phyloP scores from a whole-genome alignment of 805 yeast genomes.

The Scheffersomyces stipitis region DNA sequence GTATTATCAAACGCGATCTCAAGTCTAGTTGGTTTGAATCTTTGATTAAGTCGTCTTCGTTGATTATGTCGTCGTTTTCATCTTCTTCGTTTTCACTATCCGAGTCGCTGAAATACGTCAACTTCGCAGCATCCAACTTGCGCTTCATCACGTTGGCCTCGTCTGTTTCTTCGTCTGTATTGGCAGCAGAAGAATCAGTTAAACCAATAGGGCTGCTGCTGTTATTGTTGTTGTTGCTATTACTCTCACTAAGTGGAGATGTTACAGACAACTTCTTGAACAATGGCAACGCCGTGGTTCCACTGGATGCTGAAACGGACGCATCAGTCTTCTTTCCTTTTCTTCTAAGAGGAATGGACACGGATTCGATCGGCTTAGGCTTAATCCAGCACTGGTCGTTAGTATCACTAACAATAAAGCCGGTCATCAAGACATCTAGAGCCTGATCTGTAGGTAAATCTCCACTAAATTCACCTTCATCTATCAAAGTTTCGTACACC shows the following conservation, averaged over 20 bases:
- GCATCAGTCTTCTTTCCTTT: conserved; percentile 21
- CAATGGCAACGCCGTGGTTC: conserved; percentile 15
- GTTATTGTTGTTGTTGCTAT: conserved; percentile 20
- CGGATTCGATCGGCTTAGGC: conserved; percentile 39
- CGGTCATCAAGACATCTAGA: conserved; percentile 65
- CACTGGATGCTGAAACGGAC: too few relatives aligned
- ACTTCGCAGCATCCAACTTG: conserved; percentile 46
- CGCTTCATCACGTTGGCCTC: conserved; percentile 44
- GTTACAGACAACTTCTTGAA: conserved; percentile 14
- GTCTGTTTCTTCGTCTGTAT: conserved; percentile 38
- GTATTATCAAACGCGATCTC: conserved; percentile 46
- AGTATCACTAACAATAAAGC: conserved; percentile 47
- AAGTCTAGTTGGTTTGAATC: conserved; percentile 18
- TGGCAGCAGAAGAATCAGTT: conserved; percentile 47
- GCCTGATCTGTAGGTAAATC: conserved; percentile 50
- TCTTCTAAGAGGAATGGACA: conserved; percentile 33
- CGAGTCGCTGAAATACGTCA: conserved; percentile 54
- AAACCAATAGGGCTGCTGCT: conserved; percentile 24
- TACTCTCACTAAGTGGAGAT: conserved; percentile 1
- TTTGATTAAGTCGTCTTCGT: conserved; percentile 42
- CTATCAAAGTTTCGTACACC: conserved; percentile 38
- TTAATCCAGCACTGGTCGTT: conserved; percentile 52
- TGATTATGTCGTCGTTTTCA: conserved; percentile 47
- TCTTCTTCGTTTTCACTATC: conserved; percentile 54
- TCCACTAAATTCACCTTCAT: conserved; percentile 52